Evolutionary conservation across 257 asterid genomes (phyloP).

Genomic region (Solanum gandarillasii): DNA sequence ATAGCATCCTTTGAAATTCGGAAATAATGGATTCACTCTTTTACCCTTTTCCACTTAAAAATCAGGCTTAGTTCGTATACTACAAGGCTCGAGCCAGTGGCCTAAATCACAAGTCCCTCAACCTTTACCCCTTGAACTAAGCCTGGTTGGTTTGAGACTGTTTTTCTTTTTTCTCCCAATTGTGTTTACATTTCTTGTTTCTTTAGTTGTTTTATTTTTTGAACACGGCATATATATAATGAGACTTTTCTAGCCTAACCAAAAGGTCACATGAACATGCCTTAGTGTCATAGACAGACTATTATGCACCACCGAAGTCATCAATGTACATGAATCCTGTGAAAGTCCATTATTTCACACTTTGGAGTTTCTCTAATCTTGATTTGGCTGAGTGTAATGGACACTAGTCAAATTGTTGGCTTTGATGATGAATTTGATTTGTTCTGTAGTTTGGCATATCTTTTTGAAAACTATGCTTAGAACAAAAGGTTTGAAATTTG

Average conservation of each 20-base stretch:
- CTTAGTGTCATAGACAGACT: background rate
- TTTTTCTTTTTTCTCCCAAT: background rate
- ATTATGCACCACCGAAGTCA: background rate
- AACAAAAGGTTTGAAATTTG: background rate
- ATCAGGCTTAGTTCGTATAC: background rate
- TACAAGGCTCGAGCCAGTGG: background rate
- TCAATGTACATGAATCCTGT: conserved; percentile 1
- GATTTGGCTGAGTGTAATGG: background rate
- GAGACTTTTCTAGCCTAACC: background rate
- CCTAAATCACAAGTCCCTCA: background rate
- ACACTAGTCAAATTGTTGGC: background rate
- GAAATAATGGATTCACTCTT: background rate
- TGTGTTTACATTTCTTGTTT: background rate
- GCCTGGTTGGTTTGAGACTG: background rate
- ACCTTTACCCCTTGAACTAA: background rate
- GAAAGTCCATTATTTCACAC: background rate
- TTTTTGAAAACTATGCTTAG: background rate
- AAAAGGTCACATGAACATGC: background rate
- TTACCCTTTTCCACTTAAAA: background rate
- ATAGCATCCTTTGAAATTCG: background rate
- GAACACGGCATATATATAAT: background rate
- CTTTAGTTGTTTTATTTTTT: background rate
- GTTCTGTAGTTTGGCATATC: background rate
- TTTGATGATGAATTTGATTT: background rate
- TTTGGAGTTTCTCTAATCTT: background rate